phyloP scores from a whole-genome alignment of 257 asterid species.

The Solanum rostratum region DNA sequence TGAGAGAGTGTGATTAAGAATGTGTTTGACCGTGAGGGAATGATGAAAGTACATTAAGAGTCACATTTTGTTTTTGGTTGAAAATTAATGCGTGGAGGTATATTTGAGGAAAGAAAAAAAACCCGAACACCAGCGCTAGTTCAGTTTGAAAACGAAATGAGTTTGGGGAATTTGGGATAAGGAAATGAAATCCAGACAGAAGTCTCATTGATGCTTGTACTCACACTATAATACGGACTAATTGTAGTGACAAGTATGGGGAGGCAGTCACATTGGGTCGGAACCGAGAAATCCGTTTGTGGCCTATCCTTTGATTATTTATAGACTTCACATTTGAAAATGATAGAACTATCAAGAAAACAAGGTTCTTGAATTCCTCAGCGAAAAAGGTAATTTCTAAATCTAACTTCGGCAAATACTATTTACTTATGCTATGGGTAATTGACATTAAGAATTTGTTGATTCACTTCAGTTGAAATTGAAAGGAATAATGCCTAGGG shows the following conservation, averaged over 20 bases:
- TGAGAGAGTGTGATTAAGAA: not conserved
- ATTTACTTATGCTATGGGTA: not conserved
- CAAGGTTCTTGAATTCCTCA: not conserved
- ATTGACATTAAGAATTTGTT: not conserved
- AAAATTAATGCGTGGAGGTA: not conserved
- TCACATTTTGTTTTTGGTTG: not conserved
- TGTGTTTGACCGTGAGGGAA: not conserved
- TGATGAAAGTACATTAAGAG: not conserved
- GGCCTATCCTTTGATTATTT: too few species aligned
- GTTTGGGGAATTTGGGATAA: not conserved
- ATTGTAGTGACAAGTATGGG: not conserved
- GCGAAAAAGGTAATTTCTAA: not conserved
- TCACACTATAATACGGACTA: not conserved
- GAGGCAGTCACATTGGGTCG: not conserved
- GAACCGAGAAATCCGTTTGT: too few species aligned
- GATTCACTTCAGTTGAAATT: not conserved
- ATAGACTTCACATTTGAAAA: not conserved
- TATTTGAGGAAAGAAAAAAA: not conserved
- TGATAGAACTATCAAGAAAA: not conserved
- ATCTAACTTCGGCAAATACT: not conserved
- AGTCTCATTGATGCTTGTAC: not conserved
- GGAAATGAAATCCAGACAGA: not conserved
- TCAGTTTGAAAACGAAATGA: not conserved
- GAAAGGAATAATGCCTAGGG: not conserved
- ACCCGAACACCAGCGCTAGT: not conserved